Conservation (phyloP, 169 alveolate genomes). For the Eimeria brunetti region DNA sequence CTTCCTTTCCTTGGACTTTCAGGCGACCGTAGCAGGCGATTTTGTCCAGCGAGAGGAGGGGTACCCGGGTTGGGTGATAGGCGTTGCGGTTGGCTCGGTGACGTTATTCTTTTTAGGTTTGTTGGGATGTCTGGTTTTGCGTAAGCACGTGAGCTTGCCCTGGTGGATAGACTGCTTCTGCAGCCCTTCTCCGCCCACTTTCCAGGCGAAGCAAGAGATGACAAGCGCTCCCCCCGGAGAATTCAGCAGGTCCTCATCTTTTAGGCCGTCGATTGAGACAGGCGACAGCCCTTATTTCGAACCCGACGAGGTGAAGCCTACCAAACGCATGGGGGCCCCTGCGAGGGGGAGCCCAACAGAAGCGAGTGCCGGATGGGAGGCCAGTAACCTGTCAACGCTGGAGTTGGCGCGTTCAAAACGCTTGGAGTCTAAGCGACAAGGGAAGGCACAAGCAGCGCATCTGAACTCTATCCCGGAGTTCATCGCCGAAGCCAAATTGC, state of each 20-base stretch:
- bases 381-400: constrained; percentile 27
- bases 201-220: constrained; percentile 39
- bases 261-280: constrained; percentile 57
- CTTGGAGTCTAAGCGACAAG: constrained; percentile 51
- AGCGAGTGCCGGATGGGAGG: constrained; percentile 26
- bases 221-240: constrained; percentile 8
- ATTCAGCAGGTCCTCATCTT: constrained; percentile 56
- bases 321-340: constrained; percentile 58
- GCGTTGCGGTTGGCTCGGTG: constrained; percentile 66
- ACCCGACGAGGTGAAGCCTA: constrained; percentile 61
- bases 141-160: constrained; percentile 75
- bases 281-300: constrained; percentile 64
- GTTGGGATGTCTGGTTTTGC: constrained; percentile 68
- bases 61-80: constrained; percentile 79
- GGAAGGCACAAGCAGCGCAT: neutral
- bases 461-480: constrained; percentile 60
- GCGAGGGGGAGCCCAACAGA: constrained; percentile 57
- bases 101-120: constrained; percentile 73
- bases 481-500: constrained; percentile 62
- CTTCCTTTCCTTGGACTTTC: neutral
- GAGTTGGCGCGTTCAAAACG: constrained; percentile 45
- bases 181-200: constrained; percentile 69
- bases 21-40: constrained; percentile 30
- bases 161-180: constrained; percentile 82
- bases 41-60: constrained; percentile 47